These are phyloP conservation scores for Brassica balearica DNA, from an alignment of 441 rosid genomes.

Conservation along the genomic window DNA sequence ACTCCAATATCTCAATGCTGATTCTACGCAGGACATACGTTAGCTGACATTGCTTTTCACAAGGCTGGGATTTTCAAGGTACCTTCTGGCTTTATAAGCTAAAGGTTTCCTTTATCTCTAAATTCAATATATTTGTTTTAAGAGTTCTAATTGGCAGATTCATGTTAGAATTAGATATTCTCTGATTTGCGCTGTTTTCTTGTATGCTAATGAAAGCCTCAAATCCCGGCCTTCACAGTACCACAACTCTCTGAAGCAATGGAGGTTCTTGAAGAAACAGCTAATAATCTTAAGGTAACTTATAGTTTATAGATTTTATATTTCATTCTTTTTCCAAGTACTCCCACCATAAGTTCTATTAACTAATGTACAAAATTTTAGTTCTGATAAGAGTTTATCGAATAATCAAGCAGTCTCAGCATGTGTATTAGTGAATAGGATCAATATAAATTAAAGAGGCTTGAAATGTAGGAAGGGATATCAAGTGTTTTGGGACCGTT, in stretches of 20 bases:
- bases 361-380: background rate
- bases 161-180: conserved; percentile 45
- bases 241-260: conserved; percentile 88
- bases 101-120: conserved; percentile 26
- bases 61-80: conserved; percentile 98
- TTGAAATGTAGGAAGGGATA: background rate
- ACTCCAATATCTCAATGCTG: conserved; percentile 27
- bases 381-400: conserved; percentile 5
- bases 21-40: conserved; percentile 66
- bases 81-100: conserved; percentile 38
- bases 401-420: background rate
- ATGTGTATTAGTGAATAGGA: conserved; percentile 13
- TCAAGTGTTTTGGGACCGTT: background rate
- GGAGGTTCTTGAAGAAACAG: conserved; percentile 69
- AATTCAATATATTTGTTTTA: conserved; percentile 40
- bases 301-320: conserved; percentile 12
- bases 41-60: conserved; percentile 75
- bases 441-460: background rate
- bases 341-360: background rate
- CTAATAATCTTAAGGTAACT: conserved; percentile 60
- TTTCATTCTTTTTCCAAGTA: background rate
- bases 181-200: conserved; percentile 63
- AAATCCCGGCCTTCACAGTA: conserved; percentile 85
- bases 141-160: conserved; percentile 47
- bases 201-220: conserved; percentile 74